Base-by-base conservation (phyloP, 305 asterid species). In the Lippia alba region DNA sequence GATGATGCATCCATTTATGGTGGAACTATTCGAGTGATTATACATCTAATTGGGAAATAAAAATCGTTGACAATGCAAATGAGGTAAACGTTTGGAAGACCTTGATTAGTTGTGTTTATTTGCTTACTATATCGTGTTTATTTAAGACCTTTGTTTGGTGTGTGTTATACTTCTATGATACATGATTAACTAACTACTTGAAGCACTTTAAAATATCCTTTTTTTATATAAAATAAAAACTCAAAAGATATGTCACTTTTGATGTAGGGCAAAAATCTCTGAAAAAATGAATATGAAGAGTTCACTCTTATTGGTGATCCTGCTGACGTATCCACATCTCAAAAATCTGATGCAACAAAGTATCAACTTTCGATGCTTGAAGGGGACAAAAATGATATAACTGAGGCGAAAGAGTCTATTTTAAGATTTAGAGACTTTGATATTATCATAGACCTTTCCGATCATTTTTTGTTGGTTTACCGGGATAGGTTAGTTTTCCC, bases 21-120 rank as follows among this genome's bases (percentile, higher is more conserved):
- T 70, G 96, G 94, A 80, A 91, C 96, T 87, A 86, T 62, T 85
- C 78, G 58, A 86, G 90, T 36, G 91, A 90, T 71, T 97, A 84
- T 80, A 96, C 86, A 8, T 95, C 90, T 70, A 94, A 97, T 89
- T 94, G 99, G 99, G 97, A 94, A 86, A 94, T 75, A 67, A 90
- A 85, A 51, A 70, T 70, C 80, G 81, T 78, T 68, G 84, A 79
- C 59, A 78, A 83, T 82, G 73, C 71, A 8, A 82, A 54, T 30
- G 83, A 86, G 99, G 99, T 94, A 82, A 69, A 70, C 71, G 74
- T 73, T 73, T 85, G 73, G 68, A 62, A 12, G 30, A 73, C 71
- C 64, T 45, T 60, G 58, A 58, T 45, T 62, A 50, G 49, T 41
- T 33, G 44, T 57, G 45, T 44, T 63, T 68, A 18, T 68, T 51